phyloP scores from a whole-genome alignment of 2,329 filamentous ascomycete genomes.

The Apiospora phragmitis region DNA sequence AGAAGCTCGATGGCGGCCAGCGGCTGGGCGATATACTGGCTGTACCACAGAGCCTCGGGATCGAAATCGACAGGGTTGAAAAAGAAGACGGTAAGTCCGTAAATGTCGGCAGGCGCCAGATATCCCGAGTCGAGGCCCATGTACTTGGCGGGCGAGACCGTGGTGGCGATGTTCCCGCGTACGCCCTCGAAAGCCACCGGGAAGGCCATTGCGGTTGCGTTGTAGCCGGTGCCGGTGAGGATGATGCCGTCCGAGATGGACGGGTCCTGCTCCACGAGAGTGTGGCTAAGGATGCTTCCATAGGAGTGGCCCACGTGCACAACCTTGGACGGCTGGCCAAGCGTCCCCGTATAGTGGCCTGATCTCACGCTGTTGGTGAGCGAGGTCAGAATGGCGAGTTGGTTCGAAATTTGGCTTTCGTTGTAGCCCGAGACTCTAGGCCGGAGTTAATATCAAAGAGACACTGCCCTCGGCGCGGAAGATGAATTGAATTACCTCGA shows the following conservation, averaged over 20 bases:
- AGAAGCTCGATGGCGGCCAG: conserved; percentile 18
- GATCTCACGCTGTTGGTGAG: neutral
- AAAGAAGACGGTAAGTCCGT: conserved; percentile 17
- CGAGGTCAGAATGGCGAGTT: neutral
- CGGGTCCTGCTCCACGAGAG: conserved; percentile 30
- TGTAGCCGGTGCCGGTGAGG: conserved; percentile 38
- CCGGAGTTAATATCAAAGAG: neutral
- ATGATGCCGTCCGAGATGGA: conserved; percentile 38
- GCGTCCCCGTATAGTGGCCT: neutral
- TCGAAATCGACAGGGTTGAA: conserved; percentile 31
- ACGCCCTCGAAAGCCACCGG: neutral
- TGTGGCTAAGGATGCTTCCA: conserved; percentile 30
- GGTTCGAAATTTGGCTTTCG: neutral
- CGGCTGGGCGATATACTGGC: conserved; percentile 34
- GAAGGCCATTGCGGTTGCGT: conserved; percentile 18
- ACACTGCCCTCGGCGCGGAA: neutral
- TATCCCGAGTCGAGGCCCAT: neutral
- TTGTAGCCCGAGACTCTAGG: neutral
- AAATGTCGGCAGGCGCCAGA: neutral
- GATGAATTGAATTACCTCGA: neutral
- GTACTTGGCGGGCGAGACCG: neutral
- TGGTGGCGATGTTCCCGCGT: neutral
- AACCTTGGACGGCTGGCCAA: conserved; percentile 8
- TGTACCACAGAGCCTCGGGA: conserved; percentile 29
- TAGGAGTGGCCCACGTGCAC: conserved; percentile 28